phyloP scores from a whole-genome alignment of 2,329 filamentous ascomycete genomes.

The Blumeria graminis region DNA sequence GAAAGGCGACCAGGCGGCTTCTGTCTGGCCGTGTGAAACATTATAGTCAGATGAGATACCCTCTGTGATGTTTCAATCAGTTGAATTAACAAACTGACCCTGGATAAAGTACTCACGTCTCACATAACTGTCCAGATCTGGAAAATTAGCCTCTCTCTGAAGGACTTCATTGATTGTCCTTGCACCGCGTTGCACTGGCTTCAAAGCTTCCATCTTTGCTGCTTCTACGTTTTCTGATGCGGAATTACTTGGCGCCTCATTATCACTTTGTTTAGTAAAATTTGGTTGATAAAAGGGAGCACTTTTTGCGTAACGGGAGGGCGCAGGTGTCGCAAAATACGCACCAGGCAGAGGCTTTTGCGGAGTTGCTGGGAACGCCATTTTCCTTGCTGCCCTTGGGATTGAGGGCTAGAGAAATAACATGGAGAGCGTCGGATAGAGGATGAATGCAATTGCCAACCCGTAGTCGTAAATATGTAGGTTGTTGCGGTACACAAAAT shows the following conservation, averaged over 20 bases:
- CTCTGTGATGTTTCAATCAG: conserved; percentile 24
- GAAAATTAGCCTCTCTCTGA: conserved; percentile 53
- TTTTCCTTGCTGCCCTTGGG: background rate
- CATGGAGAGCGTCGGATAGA: no score
- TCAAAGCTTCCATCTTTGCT: conserved; percentile 21
- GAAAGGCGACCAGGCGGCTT: conserved; percentile 65
- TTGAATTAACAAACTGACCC: no score
- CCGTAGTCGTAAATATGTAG: no score
- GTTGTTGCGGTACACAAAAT: no score
- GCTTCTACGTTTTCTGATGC: conserved; percentile 1
- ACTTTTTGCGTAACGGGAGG: conserved; percentile 20
- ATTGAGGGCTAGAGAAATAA: no score
- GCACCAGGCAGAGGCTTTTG: conserved; percentile 51
- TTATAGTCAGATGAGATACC: conserved; percentile 87
- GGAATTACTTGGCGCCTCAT: background rate
- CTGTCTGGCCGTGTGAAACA: conserved; percentile 30
- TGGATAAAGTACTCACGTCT: conserved; percentile 36
- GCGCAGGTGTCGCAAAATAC: conserved; percentile 50
- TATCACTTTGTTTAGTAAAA: background rate
- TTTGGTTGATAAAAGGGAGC: conserved; percentile 21
- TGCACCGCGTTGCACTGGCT: conserved; percentile 57
- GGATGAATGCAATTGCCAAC: no score
- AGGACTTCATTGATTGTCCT: conserved; percentile 62
- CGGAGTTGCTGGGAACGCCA: conserved; percentile 25
- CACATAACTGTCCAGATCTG: conserved; percentile 73